phyloP scores from a whole-genome alignment of 495 filamentous ascomycete species.

The Penicillium cinerascens region DNA sequence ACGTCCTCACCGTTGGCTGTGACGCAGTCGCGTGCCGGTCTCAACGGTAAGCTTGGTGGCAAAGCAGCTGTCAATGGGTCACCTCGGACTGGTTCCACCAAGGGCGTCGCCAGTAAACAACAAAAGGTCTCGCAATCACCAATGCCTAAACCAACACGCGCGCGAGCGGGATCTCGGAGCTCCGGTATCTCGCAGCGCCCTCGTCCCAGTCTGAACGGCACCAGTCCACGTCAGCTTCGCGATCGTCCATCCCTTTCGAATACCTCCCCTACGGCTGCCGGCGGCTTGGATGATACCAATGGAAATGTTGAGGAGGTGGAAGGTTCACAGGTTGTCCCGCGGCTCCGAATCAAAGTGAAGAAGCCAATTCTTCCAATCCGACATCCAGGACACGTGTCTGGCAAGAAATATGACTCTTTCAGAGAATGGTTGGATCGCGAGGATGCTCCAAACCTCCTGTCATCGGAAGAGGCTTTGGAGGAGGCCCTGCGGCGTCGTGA shows the following conservation, averaged over 20 bases:
- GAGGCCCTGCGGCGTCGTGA: constrained; percentile 52
- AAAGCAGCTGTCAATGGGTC: constrained; percentile 34
- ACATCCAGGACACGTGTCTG: constrained; percentile 49
- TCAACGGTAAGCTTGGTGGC: constrained; percentile 34
- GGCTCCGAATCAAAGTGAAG: constrained; percentile 51
- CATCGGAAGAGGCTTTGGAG: constrained; percentile 53
- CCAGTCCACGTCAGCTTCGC: constrained; percentile 23
- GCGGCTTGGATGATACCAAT: constrained; percentile 6
- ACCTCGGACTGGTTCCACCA: constrained; percentile 24
- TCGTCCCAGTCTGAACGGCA: constrained; percentile 19
- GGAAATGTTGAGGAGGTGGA: constrained; percentile 17
- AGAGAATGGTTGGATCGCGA: constrained; percentile 55
- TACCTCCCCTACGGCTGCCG: constrained; percentile 9
- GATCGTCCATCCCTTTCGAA: constrained; percentile 28
- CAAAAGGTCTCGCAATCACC: constrained; percentile 32
- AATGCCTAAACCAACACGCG: constrained; percentile 24
- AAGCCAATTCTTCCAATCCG: constrained; percentile 49
- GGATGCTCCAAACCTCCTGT: constrained; percentile 32
- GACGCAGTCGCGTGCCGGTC: constrained; percentile 30
- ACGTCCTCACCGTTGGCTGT: constrained; percentile 35
- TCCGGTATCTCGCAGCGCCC: constrained; percentile 21
- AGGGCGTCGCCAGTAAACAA: constrained; percentile 20
- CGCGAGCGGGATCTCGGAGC: constrained; percentile 35
- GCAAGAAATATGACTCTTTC: constrained; percentile 49
- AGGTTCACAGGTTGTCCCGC: constrained; percentile 31